Conservation (phyloP, 2,329 filamentous ascomycete genomes). For the Calonectria fujianensis region DNA sequence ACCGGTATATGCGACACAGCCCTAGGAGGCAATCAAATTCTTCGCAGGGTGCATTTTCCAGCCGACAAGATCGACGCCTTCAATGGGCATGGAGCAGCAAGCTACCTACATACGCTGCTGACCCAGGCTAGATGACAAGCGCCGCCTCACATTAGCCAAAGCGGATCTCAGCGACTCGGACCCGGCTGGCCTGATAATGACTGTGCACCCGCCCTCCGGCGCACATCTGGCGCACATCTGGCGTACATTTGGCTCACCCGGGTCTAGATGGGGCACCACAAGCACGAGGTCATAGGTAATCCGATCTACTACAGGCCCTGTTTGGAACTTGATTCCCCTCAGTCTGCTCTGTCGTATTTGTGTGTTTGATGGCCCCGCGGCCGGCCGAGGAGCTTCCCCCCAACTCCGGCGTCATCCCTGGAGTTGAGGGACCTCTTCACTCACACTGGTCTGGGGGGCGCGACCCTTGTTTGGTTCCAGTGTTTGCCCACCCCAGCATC, state of each 20-base stretch:
- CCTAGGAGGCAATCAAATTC: slow-evolving; percentile 37
- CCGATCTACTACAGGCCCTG: slow-evolving; percentile 19
- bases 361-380: slow-evolving; percentile 23
- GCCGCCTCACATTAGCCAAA: slow-evolving; percentile 28
- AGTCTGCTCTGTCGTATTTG: slow-evolving; percentile 12
- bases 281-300: slow-evolving; percentile 5
- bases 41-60: slow-evolving; percentile 24
- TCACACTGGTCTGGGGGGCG: slow-evolving; percentile 29
- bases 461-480: slow-evolving; percentile 41
- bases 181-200: slow-evolving; percentile 31
- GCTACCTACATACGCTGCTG: slow-evolving; percentile 12
- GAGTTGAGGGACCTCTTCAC: slow-evolving; percentile 29
- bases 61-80: slow-evolving; percentile 17
- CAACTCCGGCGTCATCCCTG: slow-evolving; percentile 28
- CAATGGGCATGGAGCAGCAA: slow-evolving; percentile 21
- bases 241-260: slow-evolving; percentile 1
- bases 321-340: slow-evolving; percentile 1
- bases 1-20: slow-evolving; percentile 46
- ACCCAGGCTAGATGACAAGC: slow-evolving; percentile 14
- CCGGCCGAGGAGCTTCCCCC: slow-evolving; percentile 15
- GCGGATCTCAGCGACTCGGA: slow-evolving; percentile 28
- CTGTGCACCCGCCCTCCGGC: slow-evolving; percentile 28
- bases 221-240: slow-evolving; percentile 32
- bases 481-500: slow-evolving; percentile 44
- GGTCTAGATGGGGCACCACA: slow-evolving; percentile 25